Evolutionary conservation across 345 rosid species (phyloP).

Genomic region (Excoecaria cochinchinensis): DNA sequence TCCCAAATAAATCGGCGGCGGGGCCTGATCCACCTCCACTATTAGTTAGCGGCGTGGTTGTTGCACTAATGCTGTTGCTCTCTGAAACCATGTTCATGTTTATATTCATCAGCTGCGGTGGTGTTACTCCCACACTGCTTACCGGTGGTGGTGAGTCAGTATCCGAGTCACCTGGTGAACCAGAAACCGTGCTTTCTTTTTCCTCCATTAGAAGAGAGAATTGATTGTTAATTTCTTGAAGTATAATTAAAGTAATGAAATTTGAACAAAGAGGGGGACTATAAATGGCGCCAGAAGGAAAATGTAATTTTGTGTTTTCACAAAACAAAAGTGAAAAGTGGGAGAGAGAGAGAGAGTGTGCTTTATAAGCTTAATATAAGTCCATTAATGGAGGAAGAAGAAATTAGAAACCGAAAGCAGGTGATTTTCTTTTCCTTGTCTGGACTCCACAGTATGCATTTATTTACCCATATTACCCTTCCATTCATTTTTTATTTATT

Average conservation of each 20-base stretch:
- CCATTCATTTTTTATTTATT: neutral
- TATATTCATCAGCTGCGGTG: constrained; percentile 9
- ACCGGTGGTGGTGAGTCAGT: constrained; percentile 46
- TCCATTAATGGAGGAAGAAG: constrained; percentile 27
- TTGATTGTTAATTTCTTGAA: neutral
- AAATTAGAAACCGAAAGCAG: constrained; percentile 10
- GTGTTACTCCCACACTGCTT: constrained; percentile 18
- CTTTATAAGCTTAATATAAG: constrained; percentile 23
- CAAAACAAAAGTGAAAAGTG: neutral
- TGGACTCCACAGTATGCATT: constrained; percentile 9
- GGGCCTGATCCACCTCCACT: constrained; percentile 8
- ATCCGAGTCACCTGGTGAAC: constrained; percentile 37
- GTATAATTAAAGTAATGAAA: constrained; percentile 4
- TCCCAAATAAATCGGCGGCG: constrained; percentile 25
- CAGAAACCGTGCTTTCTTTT: constrained; percentile 40
- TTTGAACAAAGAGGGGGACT: constrained; percentile 24
- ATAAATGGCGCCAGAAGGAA: constrained; percentile 45
- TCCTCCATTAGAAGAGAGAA: constrained; percentile 37
- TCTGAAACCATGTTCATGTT: constrained; percentile 12
- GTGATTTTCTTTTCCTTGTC: constrained; percentile 22
- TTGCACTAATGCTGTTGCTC: neutral
- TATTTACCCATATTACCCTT: neutral
- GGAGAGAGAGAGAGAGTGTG: neutral
- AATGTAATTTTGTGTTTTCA: constrained; percentile 8
- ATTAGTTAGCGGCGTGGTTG: neutral